phyloP scores from a whole-genome alignment of 768 basidiomycete species.

The Auricularia heimuer region DNA sequence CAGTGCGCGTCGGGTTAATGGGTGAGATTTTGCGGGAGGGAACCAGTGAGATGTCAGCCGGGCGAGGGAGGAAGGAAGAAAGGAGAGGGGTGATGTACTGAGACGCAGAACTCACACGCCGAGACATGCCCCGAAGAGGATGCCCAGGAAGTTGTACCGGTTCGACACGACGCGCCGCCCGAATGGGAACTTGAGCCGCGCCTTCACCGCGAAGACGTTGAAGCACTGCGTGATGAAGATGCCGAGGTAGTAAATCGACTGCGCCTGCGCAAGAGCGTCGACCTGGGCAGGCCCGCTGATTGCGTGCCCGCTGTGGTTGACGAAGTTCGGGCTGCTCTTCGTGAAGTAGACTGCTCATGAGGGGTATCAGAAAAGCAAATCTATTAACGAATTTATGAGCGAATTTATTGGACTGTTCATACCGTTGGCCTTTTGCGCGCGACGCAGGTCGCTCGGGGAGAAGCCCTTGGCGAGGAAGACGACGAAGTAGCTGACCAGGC shows the following conservation, averaged over 20 bases:
- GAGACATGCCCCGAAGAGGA: slow-evolving; percentile 48
- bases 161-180: slow-evolving; percentile 46
- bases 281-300: slow-evolving; percentile 41
- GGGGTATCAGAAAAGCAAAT: neutral
- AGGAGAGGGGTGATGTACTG: too few species aligned
- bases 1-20: too few species aligned
- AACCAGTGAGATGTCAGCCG: too few species aligned
- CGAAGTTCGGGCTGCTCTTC: slow-evolving; percentile 41
- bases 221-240: slow-evolving; percentile 62
- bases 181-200: slow-evolving; percentile 54
- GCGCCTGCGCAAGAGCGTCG: slow-evolving; percentile 49
- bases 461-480: slow-evolving; percentile 57
- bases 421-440: slow-evolving; percentile 32
- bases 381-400: neutral
- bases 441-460: slow-evolving; percentile 43
- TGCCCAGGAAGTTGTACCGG: slow-evolving; percentile 55
- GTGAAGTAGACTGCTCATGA: slow-evolving; percentile 35
- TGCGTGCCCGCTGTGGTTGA: slow-evolving; percentile 40
- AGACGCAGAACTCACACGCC: slow-evolving; percentile 44
- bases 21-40: too few species aligned
- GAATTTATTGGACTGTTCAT: neutral
- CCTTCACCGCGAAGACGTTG: slow-evolving; percentile 64
- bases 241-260: slow-evolving; percentile 59
- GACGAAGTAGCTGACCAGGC: slow-evolving; percentile 54
- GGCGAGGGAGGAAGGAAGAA: too few species aligned